Conservation (phyloP, 371 early-diverging fungal species). For the Sporodiniella umbellata region DNA sequence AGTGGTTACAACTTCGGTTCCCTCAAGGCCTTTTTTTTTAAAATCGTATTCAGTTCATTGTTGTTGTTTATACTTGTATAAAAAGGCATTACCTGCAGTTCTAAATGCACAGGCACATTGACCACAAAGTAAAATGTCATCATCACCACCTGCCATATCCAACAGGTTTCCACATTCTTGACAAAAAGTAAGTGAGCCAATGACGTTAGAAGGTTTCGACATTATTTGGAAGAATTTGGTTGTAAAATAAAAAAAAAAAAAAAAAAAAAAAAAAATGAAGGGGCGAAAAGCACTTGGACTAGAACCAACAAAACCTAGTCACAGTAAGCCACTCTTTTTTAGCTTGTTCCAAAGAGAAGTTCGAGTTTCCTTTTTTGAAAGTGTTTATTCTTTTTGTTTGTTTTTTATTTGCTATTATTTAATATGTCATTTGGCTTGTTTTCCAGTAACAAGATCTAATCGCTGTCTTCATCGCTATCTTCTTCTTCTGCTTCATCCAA, state of each 20-base stretch:
- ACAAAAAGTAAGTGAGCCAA: constrained; percentile 82
- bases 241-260: constrained; percentile 5
- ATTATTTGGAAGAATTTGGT: too few relatives aligned
- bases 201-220: constrained; percentile 28
- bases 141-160: constrained; percentile 74
- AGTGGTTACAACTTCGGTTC: constrained; percentile 79
- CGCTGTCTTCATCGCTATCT: constrained; percentile 19
- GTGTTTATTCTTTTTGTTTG: too few relatives aligned
- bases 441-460: background rate
- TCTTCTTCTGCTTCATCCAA: constrained; percentile 63
- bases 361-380: too few relatives aligned
- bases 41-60: background rate
- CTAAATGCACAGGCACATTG: constrained; percentile 71
- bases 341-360: too few relatives aligned
- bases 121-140: constrained; percentile 73
- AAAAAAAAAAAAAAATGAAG: constrained; percentile 9
- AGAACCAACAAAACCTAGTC: background rate
- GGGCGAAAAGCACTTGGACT: constrained; percentile 1
- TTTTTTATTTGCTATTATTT: too few relatives aligned
- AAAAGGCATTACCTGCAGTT: constrained; percentile 34
- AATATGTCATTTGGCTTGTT: too few relatives aligned
- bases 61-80: constrained; percentile 35
- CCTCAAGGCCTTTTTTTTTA: constrained; percentile 64
- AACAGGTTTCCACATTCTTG: constrained; percentile 84
- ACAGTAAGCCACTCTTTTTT: background rate